These are phyloP conservation scores for Penicillium sp. DNA, from an alignment of 2,329 filamentous ascomycete species.

Conservation along the genomic window DNA sequence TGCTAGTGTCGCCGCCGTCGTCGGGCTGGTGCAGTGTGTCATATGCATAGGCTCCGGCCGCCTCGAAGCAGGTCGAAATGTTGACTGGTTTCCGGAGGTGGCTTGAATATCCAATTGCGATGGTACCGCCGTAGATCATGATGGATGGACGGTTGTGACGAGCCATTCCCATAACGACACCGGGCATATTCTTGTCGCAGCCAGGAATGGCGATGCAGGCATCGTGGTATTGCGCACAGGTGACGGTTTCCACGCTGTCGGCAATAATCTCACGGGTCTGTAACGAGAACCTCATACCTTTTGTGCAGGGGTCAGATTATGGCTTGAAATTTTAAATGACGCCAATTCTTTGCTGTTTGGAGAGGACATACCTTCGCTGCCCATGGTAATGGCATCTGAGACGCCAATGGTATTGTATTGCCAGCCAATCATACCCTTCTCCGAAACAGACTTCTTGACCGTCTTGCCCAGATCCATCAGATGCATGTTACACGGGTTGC, in stretches of 20 bases:
- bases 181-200: slow-evolving; percentile 98
- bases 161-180: slow-evolving; percentile 86
- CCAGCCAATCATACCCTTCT: slow-evolving; percentile 89
- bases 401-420: slow-evolving; percentile 92
- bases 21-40: slow-evolving; percentile 72
- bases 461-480: slow-evolving; percentile 86
- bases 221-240: slow-evolving; percentile 88
- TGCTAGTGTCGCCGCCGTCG: slow-evolving; percentile 65
- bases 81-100: slow-evolving; percentile 81
- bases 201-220: slow-evolving; percentile 92
- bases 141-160: slow-evolving; percentile 89
- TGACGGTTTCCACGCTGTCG: slow-evolving; percentile 91
- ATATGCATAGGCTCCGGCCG: slow-evolving; percentile 80
- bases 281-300: slow-evolving; percentile 91
- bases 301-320: not conserved
- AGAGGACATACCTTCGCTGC: slow-evolving; percentile 71
- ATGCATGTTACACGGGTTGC: slow-evolving; percentile 85
- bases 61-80: slow-evolving; percentile 87
- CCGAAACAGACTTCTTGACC: slow-evolving; percentile 79
- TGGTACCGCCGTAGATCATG: slow-evolving; percentile 95
- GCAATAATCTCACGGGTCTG: slow-evolving; percentile 92
- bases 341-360: slow-evolving; percentile 16
- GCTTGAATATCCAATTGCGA: slow-evolving; percentile 80
- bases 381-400: slow-evolving; percentile 94
- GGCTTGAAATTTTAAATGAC: not conserved